Base-by-base conservation (phyloP, 768 basidiomycete species). In the Cyathus striatus region DNA sequence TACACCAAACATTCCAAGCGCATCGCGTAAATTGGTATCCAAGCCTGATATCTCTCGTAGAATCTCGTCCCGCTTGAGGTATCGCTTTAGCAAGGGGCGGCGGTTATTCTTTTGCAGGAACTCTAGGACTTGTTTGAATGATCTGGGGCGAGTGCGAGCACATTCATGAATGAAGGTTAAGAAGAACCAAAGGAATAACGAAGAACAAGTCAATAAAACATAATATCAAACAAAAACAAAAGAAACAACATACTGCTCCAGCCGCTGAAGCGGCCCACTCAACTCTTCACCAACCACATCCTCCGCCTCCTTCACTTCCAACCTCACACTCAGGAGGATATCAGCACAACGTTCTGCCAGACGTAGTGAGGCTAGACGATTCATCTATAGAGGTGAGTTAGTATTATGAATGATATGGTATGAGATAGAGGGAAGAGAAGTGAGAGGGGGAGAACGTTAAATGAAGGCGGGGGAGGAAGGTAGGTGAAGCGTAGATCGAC, bases 51-150 rank as follows among this genome's bases (percentile, higher is more conserved):
- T 78, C 23, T 76, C 72, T 2, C 66, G 62, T 13, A 71, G 55
- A 22, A 82, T 82, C 48, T 90, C 86, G 27, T 86, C 81, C 33
- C 85, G 76, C 55, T 81, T 80, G 27, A 91, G 69, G 54, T 86
- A 90, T 3, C 86, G 72, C 59, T 87, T 86, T 49, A 91, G 61
- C 64, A 89, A 90, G 0, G 88, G 83, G 1, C 86, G 66, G 32
- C 76, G 66, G 13, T 69, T 64, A 49, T 87, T 80, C 49, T 78
- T 81, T 42, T 68, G 53, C 22, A 87, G 67, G 49, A 89, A 75
- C 2, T 54, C 49, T 30, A 67, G 63, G 3, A 86, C 72, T 4
- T 59, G 38, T 2, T 49, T 44, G 50, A 76, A 80, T 0, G 76
- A 58, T 20, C 69, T 71, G 23, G 35, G 9, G 17, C 9, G 35